Conservation (phyloP, 2,329 filamentous ascomycete species). For the Teratosphaeria pseudoeucalypti region DNA sequence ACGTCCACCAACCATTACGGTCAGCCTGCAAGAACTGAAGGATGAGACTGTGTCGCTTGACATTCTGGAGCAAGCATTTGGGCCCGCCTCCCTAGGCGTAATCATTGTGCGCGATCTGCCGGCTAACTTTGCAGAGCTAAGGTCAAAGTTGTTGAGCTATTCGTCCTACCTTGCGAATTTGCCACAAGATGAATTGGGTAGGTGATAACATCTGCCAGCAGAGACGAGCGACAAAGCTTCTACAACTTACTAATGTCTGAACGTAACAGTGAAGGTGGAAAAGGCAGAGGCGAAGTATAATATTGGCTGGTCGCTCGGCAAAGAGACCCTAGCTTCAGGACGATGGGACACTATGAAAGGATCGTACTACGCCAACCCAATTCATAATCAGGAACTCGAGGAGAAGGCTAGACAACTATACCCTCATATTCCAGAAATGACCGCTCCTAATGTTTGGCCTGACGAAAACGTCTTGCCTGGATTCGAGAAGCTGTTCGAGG, state of each 20-base stretch:
- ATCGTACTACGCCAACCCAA: conserved; percentile 65
- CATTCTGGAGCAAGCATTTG: conserved; percentile 69
- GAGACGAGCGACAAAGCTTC: neutral
- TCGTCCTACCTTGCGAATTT: conserved; percentile 83
- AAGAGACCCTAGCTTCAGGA: conserved; percentile 69
- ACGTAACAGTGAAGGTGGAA: conserved; percentile 33
- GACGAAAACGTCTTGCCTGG: conserved; percentile 56
- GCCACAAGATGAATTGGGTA: conserved; percentile 60
- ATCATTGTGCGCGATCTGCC: conserved; percentile 86
- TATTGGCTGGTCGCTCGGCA: conserved; percentile 68
- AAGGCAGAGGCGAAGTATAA: conserved; percentile 47
- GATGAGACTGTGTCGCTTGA: conserved; percentile 52
- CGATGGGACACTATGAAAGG: conserved; percentile 72
- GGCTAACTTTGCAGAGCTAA: conserved; percentile 56
- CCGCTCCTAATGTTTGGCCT: conserved; percentile 85
- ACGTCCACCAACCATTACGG: conserved; percentile 30
- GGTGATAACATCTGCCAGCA: neutral
- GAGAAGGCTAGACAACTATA: conserved; percentile 43
- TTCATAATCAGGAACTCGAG: conserved; percentile 51
- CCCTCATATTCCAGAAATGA: conserved; percentile 76
- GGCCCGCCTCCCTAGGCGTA: conserved; percentile 81
- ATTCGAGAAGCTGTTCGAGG: conserved; percentile 62
- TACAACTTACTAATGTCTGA: neutral
- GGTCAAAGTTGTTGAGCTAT: conserved; percentile 68
- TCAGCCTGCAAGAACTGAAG: conserved; percentile 33